phyloP scores from a whole-genome alignment of 2,329 filamentous ascomycete species.

The Coleophoma cylindrospora region DNA sequence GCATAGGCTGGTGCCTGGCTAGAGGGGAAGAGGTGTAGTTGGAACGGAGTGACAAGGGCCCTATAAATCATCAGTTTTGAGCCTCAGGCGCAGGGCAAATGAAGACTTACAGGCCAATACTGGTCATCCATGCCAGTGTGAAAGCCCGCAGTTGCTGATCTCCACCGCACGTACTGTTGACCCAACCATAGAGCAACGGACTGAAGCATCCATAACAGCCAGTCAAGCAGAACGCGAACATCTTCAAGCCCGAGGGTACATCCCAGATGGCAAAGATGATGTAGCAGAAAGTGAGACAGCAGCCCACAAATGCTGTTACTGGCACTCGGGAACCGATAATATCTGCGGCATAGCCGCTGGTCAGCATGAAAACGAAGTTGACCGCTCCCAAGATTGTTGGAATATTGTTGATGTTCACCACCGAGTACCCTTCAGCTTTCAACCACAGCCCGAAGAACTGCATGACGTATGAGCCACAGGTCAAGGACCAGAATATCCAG shows the following conservation, averaged over 20 bases:
- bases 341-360: constrained; percentile 5
- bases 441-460: constrained; percentile 44
- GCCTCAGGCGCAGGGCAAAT: too few species aligned
- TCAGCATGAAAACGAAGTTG: constrained; percentile 19
- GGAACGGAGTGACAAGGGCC: constrained; percentile 26
- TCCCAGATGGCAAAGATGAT: constrained; percentile 27
- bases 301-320: not conserved
- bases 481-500: constrained; percentile 3
- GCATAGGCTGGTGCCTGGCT: constrained; percentile 25
- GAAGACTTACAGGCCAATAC: constrained; percentile 9
- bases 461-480: constrained; percentile 20
- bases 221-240: constrained; percentile 30
- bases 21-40: constrained; percentile 28
- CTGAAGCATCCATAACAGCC: constrained; percentile 30
- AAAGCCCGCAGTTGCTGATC: constrained; percentile 30
- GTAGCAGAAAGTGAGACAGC: constrained; percentile 25
- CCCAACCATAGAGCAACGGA: constrained; percentile 30
- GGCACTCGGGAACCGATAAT: constrained; percentile 6
- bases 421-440: constrained; percentile 41
- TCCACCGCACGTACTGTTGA: constrained; percentile 28
- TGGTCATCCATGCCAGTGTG: constrained; percentile 31
- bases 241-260: constrained; percentile 26
- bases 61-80: constrained; percentile 11
- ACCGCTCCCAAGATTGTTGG: constrained; percentile 34
- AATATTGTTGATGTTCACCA: constrained; percentile 44